Evolutionary conservation across 2,329 filamentous ascomycete species (phyloP), one percentile per base, ranked within the genome.

Genomic region (Leptographium lundbergii): DNA sequence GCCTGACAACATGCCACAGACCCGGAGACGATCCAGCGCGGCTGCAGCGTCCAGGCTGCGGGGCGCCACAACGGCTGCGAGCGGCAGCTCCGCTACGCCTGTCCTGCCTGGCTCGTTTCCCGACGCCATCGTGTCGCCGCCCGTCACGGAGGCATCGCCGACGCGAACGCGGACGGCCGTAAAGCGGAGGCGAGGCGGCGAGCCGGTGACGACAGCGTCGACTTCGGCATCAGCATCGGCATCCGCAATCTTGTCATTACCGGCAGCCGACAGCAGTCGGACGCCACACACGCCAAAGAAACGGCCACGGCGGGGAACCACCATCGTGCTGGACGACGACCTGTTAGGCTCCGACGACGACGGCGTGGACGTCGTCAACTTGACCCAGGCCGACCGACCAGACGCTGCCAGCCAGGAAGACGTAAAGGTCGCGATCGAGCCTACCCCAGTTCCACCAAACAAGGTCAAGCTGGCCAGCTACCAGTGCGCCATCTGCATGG

Each of bases 401-500:
- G n/a, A 19, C 13, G 55, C 48, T 4, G 25, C 47, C 3, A n/a
- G 11, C 29, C n/a, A 39, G 32, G 55, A 34, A 1, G 60, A 39
- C 14, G 34, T 25, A 3, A 60, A 57, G 61, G 74, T 74, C 13
- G 72, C 76, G 58, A 72, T 14, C 22, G 34, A 45, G 5, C 14
- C 45, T 42, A n/a, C 56, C 9, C 25, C 52, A 13, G n/a, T 52
- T 9, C 36, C 74, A 56, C 77, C 80, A 56, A 79, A 77, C 13
- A 74, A 70, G 56, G 68, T 75, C 66, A 82, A 80, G 67, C 69
- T 87, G 19, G 73, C 75, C 52, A 72, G 74, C 4, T 83, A 85
- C 54, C 81, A 86, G 69, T 87, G 84, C 62, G 81, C 83, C 51
- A 86, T 87, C 60, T 87, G 84, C 69, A 83, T 86, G 81, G 84